Evolutionary conservation across 768 basidiomycete genomes (phyloP).

Genomic region (Boletus pseudo-olivaceus): DNA sequence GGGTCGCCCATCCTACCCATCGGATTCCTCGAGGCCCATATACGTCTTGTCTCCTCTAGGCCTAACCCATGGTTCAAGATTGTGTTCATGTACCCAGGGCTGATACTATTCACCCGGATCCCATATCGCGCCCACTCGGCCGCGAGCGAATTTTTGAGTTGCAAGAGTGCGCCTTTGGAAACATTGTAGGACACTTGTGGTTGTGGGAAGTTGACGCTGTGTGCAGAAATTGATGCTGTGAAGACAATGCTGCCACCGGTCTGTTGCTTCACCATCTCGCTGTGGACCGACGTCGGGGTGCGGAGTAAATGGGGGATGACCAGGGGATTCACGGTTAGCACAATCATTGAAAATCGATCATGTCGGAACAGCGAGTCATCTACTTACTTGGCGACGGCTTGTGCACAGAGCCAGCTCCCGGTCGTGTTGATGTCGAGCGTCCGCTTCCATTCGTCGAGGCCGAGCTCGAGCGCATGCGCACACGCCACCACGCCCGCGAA

Average conservation of each 20-base stretch:
- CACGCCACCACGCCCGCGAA: constrained; percentile 41
- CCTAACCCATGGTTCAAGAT: constrained; percentile 36
- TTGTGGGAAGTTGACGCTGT: constrained; percentile 40
- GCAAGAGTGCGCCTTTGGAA: constrained; percentile 40
- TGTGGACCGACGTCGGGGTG: constrained; percentile 6
- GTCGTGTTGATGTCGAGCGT: constrained; percentile 43
- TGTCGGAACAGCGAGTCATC: background rate
- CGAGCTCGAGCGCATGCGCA: constrained; percentile 32
- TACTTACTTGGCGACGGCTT: constrained; percentile 38
- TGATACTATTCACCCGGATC: constrained; percentile 42
- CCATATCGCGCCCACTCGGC: constrained; percentile 43
- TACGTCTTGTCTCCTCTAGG: constrained; percentile 29
- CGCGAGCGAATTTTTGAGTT: constrained; percentile 38
- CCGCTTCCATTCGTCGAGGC: constrained; percentile 34
- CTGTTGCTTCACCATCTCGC: constrained; percentile 41
- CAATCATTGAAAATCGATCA: background rate
- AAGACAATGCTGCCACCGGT: constrained; percentile 42
- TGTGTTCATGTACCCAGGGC: constrained; percentile 45
- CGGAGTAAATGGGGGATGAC: background rate
- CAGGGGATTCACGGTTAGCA: background rate
- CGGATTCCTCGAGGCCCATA: constrained; percentile 40
- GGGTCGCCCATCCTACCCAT: constrained; percentile 44
- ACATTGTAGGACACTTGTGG: constrained; percentile 41
- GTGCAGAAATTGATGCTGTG: constrained; percentile 42
- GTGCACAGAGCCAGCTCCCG: constrained; percentile 44